Conservation (phyloP, 2,329 filamentous ascomycete genomes). For the Fusarium guadeloupense region DNA sequence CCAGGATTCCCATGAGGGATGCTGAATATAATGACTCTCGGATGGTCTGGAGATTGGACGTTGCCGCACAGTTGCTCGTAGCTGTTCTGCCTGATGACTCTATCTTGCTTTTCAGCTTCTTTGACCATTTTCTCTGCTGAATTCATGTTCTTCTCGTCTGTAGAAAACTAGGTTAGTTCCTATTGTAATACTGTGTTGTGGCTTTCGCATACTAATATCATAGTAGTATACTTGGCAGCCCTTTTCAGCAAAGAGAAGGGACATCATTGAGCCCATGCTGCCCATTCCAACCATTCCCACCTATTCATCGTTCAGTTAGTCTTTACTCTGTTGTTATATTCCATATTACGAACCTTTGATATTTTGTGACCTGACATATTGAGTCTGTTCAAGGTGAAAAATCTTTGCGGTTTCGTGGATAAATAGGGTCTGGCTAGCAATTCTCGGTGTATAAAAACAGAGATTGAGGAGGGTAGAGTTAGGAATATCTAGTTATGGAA, state of each 20-base stretch:
- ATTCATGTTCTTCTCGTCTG: not conserved
- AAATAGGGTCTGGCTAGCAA: no score
- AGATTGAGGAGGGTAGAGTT: no score
- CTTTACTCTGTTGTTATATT: not conserved
- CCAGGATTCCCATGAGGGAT: not conserved
- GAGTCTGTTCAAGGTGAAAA: not conserved
- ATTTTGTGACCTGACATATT: not conserved
- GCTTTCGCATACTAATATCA: not conserved
- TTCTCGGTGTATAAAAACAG: no score
- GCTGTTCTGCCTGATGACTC: not conserved
- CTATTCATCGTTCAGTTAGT: not conserved
- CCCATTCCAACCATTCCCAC: slow-evolving; percentile 4
- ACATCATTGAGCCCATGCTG: slow-evolving; percentile 4
- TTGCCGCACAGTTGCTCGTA: not conserved
- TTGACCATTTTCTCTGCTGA: not conserved
- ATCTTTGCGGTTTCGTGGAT: no score
- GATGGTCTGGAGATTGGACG: not conserved
- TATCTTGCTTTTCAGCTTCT: not conserved
- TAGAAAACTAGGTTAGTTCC: not conserved
- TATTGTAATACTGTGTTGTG: fast-evolving
- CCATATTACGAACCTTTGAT: not conserved
- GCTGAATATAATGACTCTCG: not conserved
- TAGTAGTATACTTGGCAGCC: slow-evolving; percentile 1
- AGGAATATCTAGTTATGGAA: no score
- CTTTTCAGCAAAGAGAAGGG: slow-evolving; percentile 1